phyloP scores from a whole-genome alignment of 1,284 basidiomycete species.

The Ganoderma resinaceum region DNA sequence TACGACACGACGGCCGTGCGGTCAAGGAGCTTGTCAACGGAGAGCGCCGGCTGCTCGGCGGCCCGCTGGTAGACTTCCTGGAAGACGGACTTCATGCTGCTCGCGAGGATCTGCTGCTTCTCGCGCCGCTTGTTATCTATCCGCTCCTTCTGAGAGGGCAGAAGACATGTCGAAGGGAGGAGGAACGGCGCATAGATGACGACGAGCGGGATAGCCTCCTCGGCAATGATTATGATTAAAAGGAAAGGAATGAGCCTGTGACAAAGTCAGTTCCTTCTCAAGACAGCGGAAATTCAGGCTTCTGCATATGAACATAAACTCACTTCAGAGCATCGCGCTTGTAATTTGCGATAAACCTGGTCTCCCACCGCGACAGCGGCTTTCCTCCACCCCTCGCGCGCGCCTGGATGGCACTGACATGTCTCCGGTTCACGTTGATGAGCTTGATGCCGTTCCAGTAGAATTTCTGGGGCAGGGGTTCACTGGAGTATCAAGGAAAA shows the following conservation, averaged over 20 bases:
- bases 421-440: constrained; percentile 65
- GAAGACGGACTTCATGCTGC: constrained; percentile 40
- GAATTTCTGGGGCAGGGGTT: constrained; percentile 66
- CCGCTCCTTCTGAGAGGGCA: constrained; percentile 82
- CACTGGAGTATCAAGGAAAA: constrained; percentile 8
- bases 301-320: constrained; percentile 30
- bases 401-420: constrained; percentile 57
- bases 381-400: constrained; percentile 63
- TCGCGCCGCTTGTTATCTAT: constrained; percentile 69
- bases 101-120: constrained; percentile 50
- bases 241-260: constrained; percentile 79
- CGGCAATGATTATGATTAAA: constrained; percentile 75
- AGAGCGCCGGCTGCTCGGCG: constrained; percentile 43
- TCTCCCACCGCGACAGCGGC: constrained; percentile 68
- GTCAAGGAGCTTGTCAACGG: constrained; percentile 34
- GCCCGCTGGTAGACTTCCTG: constrained; percentile 39
- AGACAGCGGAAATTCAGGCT: neutral
- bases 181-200: constrained; percentile 87
- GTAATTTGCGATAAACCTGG: constrained; percentile 69
- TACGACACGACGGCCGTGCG: constrained; percentile 34
- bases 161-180: constrained; percentile 86
- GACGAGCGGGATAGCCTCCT: constrained; percentile 85
- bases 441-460: constrained; percentile 77
- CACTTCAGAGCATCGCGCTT: constrained; percentile 74
- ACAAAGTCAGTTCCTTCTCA: constrained; percentile 8